These are phyloP conservation scores for Claviceps sp. DNA, from an alignment of 2,329 filamentous ascomycete species.

Conservation along the genomic window DNA sequence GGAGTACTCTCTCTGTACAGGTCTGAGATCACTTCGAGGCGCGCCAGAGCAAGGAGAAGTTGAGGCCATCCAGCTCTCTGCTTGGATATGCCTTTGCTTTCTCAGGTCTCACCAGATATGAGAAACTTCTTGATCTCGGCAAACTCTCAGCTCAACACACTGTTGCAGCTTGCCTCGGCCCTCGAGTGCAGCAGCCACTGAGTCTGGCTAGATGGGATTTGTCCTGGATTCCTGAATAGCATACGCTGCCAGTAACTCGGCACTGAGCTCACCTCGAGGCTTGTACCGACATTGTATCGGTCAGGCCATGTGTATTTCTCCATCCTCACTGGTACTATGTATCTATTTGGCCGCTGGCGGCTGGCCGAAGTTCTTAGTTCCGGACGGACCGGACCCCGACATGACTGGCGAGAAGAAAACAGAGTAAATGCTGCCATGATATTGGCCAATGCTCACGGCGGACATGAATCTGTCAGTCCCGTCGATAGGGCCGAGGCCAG, in stretches of 20 bases:
- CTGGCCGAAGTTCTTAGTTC: background rate
- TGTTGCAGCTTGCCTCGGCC: slow-evolving; percentile 22
- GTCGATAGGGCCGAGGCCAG: background rate
- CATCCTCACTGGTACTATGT: background rate
- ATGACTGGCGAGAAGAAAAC: background rate
- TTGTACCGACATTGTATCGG: background rate
- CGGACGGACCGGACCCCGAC: background rate
- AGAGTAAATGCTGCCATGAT: background rate
- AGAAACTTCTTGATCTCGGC: slow-evolving; percentile 16
- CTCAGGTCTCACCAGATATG: too few species aligned
- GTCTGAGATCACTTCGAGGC: too few species aligned
- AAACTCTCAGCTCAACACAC: slow-evolving; percentile 23
- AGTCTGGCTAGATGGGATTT: slow-evolving; percentile 15
- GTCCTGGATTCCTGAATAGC: background rate
- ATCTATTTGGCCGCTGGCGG: background rate
- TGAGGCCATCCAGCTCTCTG: too few species aligned
- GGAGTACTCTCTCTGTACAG: too few species aligned
- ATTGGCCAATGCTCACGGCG: background rate
- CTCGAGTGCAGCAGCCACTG: slow-evolving; percentile 25
- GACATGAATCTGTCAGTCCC: background rate
- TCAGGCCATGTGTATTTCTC: background rate
- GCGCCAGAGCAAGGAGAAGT: too few species aligned
- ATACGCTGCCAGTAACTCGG: background rate
- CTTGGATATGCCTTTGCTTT: too few species aligned
- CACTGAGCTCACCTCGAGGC: background rate